A percentile compares a stretch with the other conserved stretches of the same genome.
These are phyloP conservation scores for Neurospora sp. DNA, from an alignment of 495 filamentous ascomycete genomes.

Conservation along the genomic window DNA sequence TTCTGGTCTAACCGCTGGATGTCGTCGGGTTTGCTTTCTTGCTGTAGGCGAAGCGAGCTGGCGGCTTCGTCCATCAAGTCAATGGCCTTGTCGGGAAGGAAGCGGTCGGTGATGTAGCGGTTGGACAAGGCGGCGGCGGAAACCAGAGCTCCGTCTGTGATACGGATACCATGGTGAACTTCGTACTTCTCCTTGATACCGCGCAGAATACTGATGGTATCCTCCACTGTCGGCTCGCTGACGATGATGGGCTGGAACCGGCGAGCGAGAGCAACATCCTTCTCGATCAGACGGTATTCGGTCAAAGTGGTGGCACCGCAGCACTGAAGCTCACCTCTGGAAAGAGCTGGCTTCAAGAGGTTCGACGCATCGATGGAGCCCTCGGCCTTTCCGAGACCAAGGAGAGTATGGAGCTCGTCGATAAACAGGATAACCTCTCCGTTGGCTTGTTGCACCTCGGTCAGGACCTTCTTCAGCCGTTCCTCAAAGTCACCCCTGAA, in stretches of 20 bases:
- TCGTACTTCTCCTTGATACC: slow-evolving; percentile 97
- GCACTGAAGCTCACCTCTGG: slow-evolving; percentile 86
- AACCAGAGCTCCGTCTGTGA: slow-evolving; percentile 85
- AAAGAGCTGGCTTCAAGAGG: slow-evolving; percentile 86
- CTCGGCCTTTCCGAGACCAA: slow-evolving; percentile 89
- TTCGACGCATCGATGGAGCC: slow-evolving; percentile 96
- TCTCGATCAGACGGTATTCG: slow-evolving; percentile 89
- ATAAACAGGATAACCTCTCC: slow-evolving; percentile 90
- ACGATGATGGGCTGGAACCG: slow-evolving; percentile 91
- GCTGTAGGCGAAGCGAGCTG: slow-evolving; percentile 78
- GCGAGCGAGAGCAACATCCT: slow-evolving; percentile 85
- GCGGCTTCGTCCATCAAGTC: slow-evolving; percentile 95
- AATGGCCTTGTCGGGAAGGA: slow-evolving; percentile 93
- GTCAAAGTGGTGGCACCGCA: slow-evolving; percentile 89
- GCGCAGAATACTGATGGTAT: slow-evolving; percentile 90
- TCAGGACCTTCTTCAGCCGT: slow-evolving; percentile 78
- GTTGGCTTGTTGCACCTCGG: slow-evolving; percentile 80
- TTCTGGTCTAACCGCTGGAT: slow-evolving; percentile 84
- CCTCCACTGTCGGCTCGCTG: slow-evolving; percentile 76
- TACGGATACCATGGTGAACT: slow-evolving; percentile 89
- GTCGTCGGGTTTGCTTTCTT: slow-evolving; percentile 92
- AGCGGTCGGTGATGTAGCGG: slow-evolving; percentile 92
- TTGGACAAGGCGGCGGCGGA: slow-evolving; percentile 88
- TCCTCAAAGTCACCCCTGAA: slow-evolving; percentile 96
- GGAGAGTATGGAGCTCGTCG: slow-evolving; percentile 85